Conservation (phyloP, 2,329 filamentous ascomycete species). For the Leptographium lundbergii region DNA sequence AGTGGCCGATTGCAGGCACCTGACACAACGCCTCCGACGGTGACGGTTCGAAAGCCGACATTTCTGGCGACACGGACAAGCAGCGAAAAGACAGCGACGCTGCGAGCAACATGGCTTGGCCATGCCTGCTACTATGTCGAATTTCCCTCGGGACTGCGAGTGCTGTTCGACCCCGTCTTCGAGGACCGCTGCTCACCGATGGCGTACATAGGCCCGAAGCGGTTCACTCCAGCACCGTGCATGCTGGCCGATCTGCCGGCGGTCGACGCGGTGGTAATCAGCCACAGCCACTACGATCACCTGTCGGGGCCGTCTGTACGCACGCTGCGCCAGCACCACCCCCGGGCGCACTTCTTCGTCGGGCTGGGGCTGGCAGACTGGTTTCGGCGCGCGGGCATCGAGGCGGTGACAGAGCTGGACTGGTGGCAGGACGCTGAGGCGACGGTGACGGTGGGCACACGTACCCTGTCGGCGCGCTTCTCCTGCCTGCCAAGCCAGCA, state of each 20-base stretch:
- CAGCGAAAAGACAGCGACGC: slow-evolving; percentile 12
- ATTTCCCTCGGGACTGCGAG: slow-evolving; percentile 72
- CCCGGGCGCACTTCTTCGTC: slow-evolving; percentile 77
- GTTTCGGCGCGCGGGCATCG: slow-evolving; percentile 60
- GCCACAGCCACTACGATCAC: slow-evolving; percentile 90
- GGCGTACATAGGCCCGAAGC: slow-evolving; percentile 54
- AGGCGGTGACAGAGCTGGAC: slow-evolving; percentile 77
- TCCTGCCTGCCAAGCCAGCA: slow-evolving; percentile 80
- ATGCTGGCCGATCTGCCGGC: slow-evolving; percentile 63
- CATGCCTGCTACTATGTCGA: slow-evolving; percentile 92
- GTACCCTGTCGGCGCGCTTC: slow-evolving; percentile 36
- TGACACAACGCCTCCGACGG: slow-evolving; percentile 51
- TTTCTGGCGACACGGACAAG: slow-evolving; percentile 47
- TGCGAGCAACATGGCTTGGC: slow-evolving; percentile 88
- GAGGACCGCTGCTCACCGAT: slow-evolving; percentile 76
- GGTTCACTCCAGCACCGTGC: slow-evolving; percentile 69
- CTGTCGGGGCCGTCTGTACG: slow-evolving; percentile 64
- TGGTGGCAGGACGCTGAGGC: slow-evolving; percentile 86
- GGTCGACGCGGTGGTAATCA: slow-evolving; percentile 69
- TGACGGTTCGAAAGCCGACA: slow-evolving; percentile 51
- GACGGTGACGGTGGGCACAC: slow-evolving; percentile 30
- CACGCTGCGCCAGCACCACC: slow-evolving; percentile 57
- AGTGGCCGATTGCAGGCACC: slow-evolving; percentile 33
- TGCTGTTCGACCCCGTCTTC: slow-evolving; percentile 90
- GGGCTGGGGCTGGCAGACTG: slow-evolving; percentile 71